Base-by-base conservation (phyloP, 441 rosid genomes). In the Pelargonium cotyledonis region DNA sequence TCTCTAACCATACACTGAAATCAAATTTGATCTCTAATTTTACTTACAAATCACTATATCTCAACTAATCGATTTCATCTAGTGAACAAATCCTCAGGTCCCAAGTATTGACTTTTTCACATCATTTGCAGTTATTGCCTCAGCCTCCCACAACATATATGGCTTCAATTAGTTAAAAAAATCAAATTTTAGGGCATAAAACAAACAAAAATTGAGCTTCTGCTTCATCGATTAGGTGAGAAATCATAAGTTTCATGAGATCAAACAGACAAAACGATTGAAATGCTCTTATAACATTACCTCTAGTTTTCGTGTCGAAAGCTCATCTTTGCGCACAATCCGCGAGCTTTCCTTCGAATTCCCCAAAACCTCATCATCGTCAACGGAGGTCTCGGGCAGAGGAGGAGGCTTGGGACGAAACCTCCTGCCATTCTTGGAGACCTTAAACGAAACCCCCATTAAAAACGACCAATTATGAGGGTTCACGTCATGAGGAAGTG, bases 391-490 rank as follows among this genome's bases (percentile, higher is more conserved):
- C 67, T 80, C 84, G 5, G 84, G 73, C 46, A 60, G 81, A 80
- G 78, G 67, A 70, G 78, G 65, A 67, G 83, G 78, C 78, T 76
- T 89, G 1, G 90, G 85, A 43, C 74, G 79, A 79, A 83, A 90
- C 83, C 89, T 82, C 70, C 78, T 80, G 51, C 98, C 97, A 19
- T 76, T 76, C 76, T 84, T 92, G 1, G 95, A 88, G 68, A 95
- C 83, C 87, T 84, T 92, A 74, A 95, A 95, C 9, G 96, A 89
- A 76, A 95, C 83, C 68, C 91, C 98, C 99, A 87, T 89, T 23
- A 65, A 29, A 16, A 21, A 15, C 64, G 63, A 21, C 1, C 7
- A 19, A 8, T 9, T 60, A 0, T 2, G 35, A 23, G 23, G 23
- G 11, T 3, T 60, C 14, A 60, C 31, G 31, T 19, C 63, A 58